A percentile compares a stretch with the other conserved stretches of the same genome.
Conservation (phyloP, 148 eudicot species). For the Silene uniflora region DNA sequence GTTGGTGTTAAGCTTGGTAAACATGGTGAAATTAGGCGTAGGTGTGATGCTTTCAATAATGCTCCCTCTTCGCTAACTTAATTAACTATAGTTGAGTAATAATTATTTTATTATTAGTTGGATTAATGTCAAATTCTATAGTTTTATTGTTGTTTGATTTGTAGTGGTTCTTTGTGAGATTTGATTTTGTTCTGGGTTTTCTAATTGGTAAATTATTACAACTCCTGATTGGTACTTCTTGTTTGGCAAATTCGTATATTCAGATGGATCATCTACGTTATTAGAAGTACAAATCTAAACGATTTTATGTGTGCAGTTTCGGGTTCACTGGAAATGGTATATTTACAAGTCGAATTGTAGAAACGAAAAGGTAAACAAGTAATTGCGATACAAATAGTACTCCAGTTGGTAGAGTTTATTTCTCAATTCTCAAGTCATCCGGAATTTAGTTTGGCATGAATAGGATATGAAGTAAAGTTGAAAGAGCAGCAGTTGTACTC, state of each 20-base stretch:
- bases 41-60: conserved; percentile 72
- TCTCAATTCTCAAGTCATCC: no score
- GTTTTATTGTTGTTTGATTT: not conserved
- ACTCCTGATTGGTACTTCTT: not conserved
- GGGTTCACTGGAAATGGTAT: no score
- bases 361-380: no score
- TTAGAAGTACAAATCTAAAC: no score
- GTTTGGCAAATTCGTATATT: not conserved
- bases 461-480: no score
- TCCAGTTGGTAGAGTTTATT: no score
- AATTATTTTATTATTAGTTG: not conserved
- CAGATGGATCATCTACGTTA: no score
- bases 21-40: conserved; percentile 64
- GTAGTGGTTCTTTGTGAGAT: not conserved
- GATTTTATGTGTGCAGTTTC: no score
- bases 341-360: no score
- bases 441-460: no score
- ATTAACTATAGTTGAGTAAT: not conserved
- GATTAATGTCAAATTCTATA: not conserved
- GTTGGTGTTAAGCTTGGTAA: conserved; percentile 58
- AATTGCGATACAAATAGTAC: no score
- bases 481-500: no score
- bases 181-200: not conserved
- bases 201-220: not conserved
- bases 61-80: not conserved